Conservation (phyloP, 495 filamentous ascomycete species). For the Bombardia bombarda region DNA sequence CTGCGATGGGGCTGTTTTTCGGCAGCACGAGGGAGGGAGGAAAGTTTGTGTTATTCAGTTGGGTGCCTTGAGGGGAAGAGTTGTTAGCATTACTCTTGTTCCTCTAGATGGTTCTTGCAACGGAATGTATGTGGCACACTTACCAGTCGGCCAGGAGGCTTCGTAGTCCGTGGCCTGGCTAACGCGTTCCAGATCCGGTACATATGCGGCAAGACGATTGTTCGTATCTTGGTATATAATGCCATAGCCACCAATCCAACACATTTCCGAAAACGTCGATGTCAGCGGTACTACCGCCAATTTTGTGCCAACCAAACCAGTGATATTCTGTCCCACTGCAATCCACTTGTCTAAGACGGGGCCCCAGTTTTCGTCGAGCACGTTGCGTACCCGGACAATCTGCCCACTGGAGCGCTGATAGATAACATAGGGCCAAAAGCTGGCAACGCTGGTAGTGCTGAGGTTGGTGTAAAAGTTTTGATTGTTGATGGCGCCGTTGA, state of each 20-base stretch:
- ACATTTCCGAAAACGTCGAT: slow-evolving; percentile 5
- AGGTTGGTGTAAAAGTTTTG: neutral
- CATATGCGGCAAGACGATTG: neutral
- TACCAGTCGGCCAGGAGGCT: slow-evolving; percentile 6
- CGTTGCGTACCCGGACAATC: slow-evolving; percentile 10
- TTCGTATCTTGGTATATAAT: slow-evolving; percentile 10
- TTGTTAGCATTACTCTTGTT: no score
- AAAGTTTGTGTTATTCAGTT: neutral
- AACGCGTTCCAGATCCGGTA: slow-evolving; percentile 4
- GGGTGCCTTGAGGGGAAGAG: neutral
- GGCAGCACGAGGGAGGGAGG: no score
- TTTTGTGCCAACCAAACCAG: neutral
- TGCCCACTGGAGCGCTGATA: slow-evolving; percentile 4
- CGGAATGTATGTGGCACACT: no score
- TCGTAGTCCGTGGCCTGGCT: neutral
- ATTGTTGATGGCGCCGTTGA: slow-evolving; percentile 6
- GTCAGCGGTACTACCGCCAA: slow-evolving; percentile 12
- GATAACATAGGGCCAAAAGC: slow-evolving; percentile 15
- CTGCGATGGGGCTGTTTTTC: slow-evolving; percentile 3
- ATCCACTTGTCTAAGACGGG: slow-evolving; percentile 8
- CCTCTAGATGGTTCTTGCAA: no score
- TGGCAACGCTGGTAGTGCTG: slow-evolving; percentile 7
- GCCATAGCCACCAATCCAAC: slow-evolving; percentile 12
- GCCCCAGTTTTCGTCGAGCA: neutral
- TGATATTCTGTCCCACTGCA: neutral